Evolutionary conservation across 1,284 basidiomycete species (phyloP).

Genomic region (Irpex sp.): DNA sequence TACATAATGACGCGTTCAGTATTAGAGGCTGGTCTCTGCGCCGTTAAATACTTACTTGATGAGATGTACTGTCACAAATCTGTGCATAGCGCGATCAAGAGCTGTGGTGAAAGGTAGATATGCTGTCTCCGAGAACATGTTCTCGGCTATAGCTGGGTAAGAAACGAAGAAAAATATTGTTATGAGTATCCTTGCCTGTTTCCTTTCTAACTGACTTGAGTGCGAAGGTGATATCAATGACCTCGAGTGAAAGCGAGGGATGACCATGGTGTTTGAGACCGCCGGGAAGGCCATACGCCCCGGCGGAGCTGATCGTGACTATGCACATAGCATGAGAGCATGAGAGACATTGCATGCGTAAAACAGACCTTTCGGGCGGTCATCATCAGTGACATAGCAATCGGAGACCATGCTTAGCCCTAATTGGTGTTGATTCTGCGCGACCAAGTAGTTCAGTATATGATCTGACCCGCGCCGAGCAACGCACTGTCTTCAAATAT

Average conservation of each 20-base stretch:
- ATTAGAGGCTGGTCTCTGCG: neutral
- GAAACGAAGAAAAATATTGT: neutral
- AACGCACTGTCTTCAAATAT: constrained; percentile 48
- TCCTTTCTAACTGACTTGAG: neutral
- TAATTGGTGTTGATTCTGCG: constrained; percentile 54
- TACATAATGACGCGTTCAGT: constrained; percentile 23
- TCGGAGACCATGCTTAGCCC: constrained; percentile 54
- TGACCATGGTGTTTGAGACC: neutral
- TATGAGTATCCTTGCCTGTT: neutral
- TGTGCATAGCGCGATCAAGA: constrained; percentile 49
- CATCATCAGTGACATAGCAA: constrained; percentile 39
- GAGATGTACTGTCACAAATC: constrained; percentile 55
- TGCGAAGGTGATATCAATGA: constrained; percentile 3
- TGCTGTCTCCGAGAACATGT: constrained; percentile 22
- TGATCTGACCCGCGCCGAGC: neutral
- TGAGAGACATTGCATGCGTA: constrained; percentile 6
- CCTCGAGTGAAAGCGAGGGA: neutral
- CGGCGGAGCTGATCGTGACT: constrained; percentile 1
- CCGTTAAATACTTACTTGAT: constrained; percentile 42
- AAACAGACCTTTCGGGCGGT: constrained; percentile 38
- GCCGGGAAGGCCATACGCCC: neutral
- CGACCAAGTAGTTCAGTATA: neutral
- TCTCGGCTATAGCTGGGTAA: neutral
- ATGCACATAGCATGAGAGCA: constrained; percentile 4
- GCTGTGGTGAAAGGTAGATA: constrained; percentile 28